Percentiles rank a stretch among this genome's conserved stretches.
phyloP scores from a whole-genome alignment of 2,329 filamentous ascomycete genomes.

The Colletotrichum spaethianum region DNA sequence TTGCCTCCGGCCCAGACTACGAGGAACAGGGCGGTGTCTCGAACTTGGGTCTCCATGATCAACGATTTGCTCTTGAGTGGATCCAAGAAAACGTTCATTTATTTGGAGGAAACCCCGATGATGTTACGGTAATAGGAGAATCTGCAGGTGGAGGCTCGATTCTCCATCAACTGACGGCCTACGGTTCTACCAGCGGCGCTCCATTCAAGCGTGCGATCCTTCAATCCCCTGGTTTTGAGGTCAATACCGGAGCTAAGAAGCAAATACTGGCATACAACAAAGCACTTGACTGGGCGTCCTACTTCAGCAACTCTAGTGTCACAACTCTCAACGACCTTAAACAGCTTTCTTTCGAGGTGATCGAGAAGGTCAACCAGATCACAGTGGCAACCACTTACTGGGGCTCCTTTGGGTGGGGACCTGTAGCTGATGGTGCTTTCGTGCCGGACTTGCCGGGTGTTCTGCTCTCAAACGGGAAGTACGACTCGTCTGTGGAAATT shows the following conservation, averaged over 20 bases:
- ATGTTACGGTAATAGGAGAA: constrained; percentile 60
- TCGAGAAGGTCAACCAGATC: not conserved
- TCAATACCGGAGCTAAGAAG: not conserved
- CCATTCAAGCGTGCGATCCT: not conserved
- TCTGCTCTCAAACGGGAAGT: constrained; percentile 26
- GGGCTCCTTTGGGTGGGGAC: constrained; percentile 2
- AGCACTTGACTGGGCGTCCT: not conserved
- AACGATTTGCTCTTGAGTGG: constrained; percentile 61
- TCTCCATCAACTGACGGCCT: not conserved
- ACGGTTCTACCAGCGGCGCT: not conserved
- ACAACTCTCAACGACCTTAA: not conserved
- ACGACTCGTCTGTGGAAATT: constrained; percentile 19
- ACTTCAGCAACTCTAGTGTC: constrained; percentile 4
- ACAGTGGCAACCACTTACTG: not conserved
- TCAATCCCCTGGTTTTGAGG: not conserved
- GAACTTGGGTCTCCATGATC: constrained; percentile 56
- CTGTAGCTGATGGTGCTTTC: constrained; percentile 30
- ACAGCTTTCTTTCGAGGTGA: not conserved
- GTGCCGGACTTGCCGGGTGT: constrained; percentile 30
- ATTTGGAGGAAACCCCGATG: constrained; percentile 59
- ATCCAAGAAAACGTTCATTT: constrained; percentile 59
- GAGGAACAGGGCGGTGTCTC: constrained; percentile 51
- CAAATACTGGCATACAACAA: not conserved
- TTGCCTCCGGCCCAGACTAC: constrained; percentile 55
- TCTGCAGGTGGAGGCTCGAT: not conserved